These are phyloP conservation scores for Calonectria hawksworthii DNA, from an alignment of 2,329 filamentous ascomycete genomes.

Conservation along the genomic window DNA sequence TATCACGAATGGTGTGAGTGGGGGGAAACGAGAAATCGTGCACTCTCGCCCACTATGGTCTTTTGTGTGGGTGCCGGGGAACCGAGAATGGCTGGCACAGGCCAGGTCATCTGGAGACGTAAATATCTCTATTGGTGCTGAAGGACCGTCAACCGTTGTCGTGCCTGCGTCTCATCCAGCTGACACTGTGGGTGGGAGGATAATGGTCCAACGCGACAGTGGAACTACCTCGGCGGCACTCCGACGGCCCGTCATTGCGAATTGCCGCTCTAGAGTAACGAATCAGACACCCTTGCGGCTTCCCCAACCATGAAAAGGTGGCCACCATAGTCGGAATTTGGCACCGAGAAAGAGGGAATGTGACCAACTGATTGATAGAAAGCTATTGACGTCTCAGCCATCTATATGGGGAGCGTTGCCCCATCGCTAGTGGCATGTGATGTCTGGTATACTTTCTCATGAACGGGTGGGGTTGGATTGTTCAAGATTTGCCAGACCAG, in stretches of 20 bases:
- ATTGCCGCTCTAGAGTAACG: neutral
- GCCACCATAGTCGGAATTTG: neutral
- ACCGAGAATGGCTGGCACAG: neutral
- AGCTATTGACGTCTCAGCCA: neutral
- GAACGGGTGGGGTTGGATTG: neutral
- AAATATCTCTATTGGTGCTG: neutral
- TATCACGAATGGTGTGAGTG: neutral
- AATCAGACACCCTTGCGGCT: slow-evolving; percentile 9
- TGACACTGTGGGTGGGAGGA: neutral
- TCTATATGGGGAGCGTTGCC: neutral
- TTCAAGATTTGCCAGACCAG: neutral
- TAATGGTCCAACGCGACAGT: neutral
- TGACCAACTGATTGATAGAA: neutral
- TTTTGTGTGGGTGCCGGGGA: neutral
- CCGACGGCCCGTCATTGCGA: slow-evolving; percentile 21
- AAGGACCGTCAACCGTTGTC: neutral
- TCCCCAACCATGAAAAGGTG: slow-evolving; percentile 1
- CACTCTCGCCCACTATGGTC: neutral
- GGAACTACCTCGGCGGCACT: slow-evolving; percentile 18
- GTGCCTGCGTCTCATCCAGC: neutral
- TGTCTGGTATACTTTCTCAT: neutral
- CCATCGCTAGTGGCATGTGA: neutral
- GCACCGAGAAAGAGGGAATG: neutral
- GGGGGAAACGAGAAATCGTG: neutral
- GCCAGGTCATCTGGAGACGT: neutral